A percentile compares a stretch with the other conserved stretches of the same genome.
phyloP scores from a whole-genome alignment of 2,329 filamentous ascomycete genomes.

The Talaromyces sp. region DNA sequence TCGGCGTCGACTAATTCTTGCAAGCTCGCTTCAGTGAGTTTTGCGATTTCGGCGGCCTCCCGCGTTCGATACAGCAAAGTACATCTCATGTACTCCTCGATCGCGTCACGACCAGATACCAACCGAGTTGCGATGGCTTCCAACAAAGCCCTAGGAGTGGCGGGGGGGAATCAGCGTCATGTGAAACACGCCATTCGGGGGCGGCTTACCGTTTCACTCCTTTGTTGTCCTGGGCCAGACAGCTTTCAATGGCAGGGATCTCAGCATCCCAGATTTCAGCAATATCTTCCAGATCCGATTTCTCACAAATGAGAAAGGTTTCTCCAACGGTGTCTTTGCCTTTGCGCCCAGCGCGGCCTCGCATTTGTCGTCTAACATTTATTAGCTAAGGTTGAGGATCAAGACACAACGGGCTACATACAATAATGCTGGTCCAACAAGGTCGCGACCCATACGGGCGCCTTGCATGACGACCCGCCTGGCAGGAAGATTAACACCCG shows the following conservation, averaged over 20 bases:
- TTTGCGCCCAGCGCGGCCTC: slow-evolving; percentile 69
- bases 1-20: slow-evolving; percentile 50
- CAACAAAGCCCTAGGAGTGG: slow-evolving; percentile 57
- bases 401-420: slow-evolving; percentile 22
- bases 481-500: slow-evolving; percentile 70
- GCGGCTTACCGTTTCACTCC: slow-evolving; percentile 56
- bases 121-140: slow-evolving; percentile 65
- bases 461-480: slow-evolving; percentile 69
- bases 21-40: slow-evolving; percentile 55
- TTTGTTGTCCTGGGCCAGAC: slow-evolving; percentile 59
- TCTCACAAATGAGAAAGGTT: slow-evolving; percentile 69
- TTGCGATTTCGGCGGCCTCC: slow-evolving; percentile 44
- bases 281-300: slow-evolving; percentile 62
- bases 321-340: slow-evolving; percentile 73
- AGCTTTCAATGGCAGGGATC: slow-evolving; percentile 63
- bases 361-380: slow-evolving; percentile 60
- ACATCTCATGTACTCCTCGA: slow-evolving; percentile 62
- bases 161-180: slow-evolving; percentile 6
- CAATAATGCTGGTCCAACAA: slow-evolving; percentile 73
- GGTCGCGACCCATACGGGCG: slow-evolving; percentile 67
- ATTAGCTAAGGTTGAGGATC: slow-evolving; percentile 16
- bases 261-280: slow-evolving; percentile 67
- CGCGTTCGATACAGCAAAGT: slow-evolving; percentile 60
- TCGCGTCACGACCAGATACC: slow-evolving; percentile 58
- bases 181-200: neutral